These are phyloP conservation scores for Myriosclerotinia curreyana DNA, from an alignment of 2,329 filamentous ascomycete species.

Conservation along the genomic window DNA sequence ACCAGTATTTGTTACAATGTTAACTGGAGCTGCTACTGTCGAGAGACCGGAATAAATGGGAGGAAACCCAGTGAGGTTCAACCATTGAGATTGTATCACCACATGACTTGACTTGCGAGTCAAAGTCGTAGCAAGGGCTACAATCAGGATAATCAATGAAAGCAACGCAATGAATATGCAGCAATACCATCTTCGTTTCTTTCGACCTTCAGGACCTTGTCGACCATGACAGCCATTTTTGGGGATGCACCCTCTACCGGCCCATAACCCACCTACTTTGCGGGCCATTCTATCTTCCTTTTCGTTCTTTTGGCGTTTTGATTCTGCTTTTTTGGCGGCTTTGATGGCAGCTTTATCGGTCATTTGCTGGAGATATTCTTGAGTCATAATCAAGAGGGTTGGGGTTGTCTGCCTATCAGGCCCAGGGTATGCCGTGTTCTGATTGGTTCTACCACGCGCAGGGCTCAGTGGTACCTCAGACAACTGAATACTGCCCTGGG, in stretches of 20 bases:
- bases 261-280: constrained; percentile 60
- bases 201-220: constrained; percentile 59
- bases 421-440: constrained; percentile 37
- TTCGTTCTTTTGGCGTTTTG: constrained; percentile 55
- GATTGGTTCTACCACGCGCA: constrained; percentile 33
- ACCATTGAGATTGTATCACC: constrained; percentile 54
- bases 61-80: constrained; percentile 83
- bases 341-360: constrained; percentile 28
- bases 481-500: constrained; percentile 59
- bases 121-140: constrained; percentile 58
- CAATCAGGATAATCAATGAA: constrained; percentile 53
- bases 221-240: constrained; percentile 64
- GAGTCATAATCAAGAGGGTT: constrained; percentile 25
- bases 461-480: constrained; percentile 57
- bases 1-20: constrained; percentile 58
- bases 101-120: constrained; percentile 42
- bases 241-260: constrained; percentile 61
- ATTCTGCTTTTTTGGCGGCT: constrained; percentile 35
- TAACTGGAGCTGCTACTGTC: constrained; percentile 72
- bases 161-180: constrained; percentile 51
- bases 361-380: constrained; percentile 16
- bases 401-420: constrained; percentile 26
- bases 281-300: constrained; percentile 62
- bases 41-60: constrained; percentile 81
- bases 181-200: constrained; percentile 59